Evolutionary conservation across 2,329 filamentous ascomycete species (phyloP).

Genomic region (Xylariaceae sp.): DNA sequence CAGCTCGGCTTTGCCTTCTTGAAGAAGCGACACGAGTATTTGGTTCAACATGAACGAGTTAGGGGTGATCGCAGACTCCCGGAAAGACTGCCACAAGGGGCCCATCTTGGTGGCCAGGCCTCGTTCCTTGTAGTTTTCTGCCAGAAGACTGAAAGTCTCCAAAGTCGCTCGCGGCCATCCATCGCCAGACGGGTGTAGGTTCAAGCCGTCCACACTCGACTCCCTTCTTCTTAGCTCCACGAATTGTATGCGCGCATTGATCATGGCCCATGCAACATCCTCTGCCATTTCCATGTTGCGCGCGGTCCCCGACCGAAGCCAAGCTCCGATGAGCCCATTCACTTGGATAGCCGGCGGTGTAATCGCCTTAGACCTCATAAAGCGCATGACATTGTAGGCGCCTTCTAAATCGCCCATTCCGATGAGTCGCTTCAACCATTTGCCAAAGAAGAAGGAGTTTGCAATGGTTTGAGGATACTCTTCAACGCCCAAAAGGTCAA

Average conservation of each 20-base stretch:
- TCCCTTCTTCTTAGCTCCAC: conserved; percentile 45
- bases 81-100: conserved; percentile 57
- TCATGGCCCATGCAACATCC: conserved; percentile 69
- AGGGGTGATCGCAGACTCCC: conserved; percentile 57
- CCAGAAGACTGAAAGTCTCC: conserved; percentile 72
- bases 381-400: conserved; percentile 64
- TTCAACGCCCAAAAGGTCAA: conserved; percentile 41
- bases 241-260: conserved; percentile 59
- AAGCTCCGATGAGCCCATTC: conserved; percentile 76
- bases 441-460: conserved; percentile 80
- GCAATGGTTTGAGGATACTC: conserved; percentile 45
- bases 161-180: conserved; percentile 56
- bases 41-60: conserved; percentile 77
- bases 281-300: conserved; percentile 57
- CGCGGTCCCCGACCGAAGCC: conserved; percentile 58
- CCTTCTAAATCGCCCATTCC: conserved; percentile 65
- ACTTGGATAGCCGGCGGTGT: conserved; percentile 67
- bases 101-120: conserved; percentile 52
- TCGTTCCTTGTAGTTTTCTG: conserved; percentile 64
- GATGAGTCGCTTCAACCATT: conserved; percentile 82
- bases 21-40: conserved; percentile 61
- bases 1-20: conserved; percentile 49
- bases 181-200: conserved; percentile 30
- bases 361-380: conserved; percentile 67
- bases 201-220: conserved; percentile 24